Percentiles rank a stretch among this genome's conserved stretches.
These are phyloP conservation scores for Stylosanthes scabra DNA, from an alignment of 331 rosid genomes.

Conservation along the genomic window DNA sequence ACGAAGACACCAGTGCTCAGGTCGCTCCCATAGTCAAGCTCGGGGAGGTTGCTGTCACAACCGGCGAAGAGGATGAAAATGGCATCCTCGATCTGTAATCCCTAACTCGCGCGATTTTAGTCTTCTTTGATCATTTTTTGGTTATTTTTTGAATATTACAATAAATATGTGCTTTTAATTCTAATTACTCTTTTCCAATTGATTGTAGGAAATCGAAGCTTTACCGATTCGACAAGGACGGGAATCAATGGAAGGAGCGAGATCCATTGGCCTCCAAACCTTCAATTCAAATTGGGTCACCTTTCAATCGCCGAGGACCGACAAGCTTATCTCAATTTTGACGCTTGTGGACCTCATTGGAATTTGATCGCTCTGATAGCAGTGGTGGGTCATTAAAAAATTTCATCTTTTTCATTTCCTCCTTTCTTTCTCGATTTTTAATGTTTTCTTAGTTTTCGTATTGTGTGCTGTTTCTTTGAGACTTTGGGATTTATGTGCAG, in stretches of 20 bases:
- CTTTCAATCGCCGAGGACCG: neutral
- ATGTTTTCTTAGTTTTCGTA: too few relatives aligned
- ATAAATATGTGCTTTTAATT: neutral
- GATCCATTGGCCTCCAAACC: slow-evolving; percentile 18
- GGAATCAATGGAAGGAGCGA: slow-evolving; percentile 93
- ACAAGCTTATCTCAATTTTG: slow-evolving; percentile 29
- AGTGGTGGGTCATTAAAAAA: slow-evolving; percentile 59
- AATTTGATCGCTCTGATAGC: slow-evolving; percentile 69
- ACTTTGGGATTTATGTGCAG: too few relatives aligned
- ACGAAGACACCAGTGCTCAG: too few relatives aligned
- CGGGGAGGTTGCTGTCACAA: slow-evolving; percentile 82
- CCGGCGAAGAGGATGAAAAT: slow-evolving; percentile 93
- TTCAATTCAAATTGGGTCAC: slow-evolving; percentile 38
- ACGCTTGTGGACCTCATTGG: slow-evolving; percentile 50
- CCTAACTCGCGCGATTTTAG: neutral
- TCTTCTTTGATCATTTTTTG: neutral
- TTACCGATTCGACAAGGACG: slow-evolving; percentile 89
- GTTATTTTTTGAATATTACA: neutral
- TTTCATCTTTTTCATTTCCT: neutral
- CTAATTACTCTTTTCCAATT: neutral
- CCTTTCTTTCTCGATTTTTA: too few relatives aligned
- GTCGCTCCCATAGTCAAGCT: slow-evolving; percentile 63
- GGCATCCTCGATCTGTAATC: slow-evolving; percentile 79
- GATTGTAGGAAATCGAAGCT: slow-evolving; percentile 77
- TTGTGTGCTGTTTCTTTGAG: too few relatives aligned